These are phyloP conservation scores for Suhomyces xylopsoci DNA, from an alignment of 805 yeast species.

Conservation along the genomic window DNA sequence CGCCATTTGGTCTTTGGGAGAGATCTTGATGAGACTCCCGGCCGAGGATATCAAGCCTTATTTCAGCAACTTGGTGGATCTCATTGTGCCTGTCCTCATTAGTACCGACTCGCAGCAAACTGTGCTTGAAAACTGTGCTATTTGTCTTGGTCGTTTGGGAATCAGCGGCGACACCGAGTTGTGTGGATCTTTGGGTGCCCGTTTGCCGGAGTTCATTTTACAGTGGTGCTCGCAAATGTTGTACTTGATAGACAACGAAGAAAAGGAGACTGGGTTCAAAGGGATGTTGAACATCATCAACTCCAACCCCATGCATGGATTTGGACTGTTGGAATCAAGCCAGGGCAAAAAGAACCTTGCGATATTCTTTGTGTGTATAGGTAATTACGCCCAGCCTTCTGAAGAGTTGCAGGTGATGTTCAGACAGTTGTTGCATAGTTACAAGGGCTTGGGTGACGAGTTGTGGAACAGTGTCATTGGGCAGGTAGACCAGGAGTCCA, in stretches of 20 bases:
- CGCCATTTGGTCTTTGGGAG: conserved; percentile 93
- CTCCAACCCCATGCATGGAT: conserved; percentile 59
- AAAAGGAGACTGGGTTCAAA: conserved; percentile 80
- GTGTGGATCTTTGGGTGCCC: conserved; percentile 47
- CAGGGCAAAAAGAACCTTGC: conserved; percentile 48
- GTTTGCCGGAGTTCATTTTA: conserved; percentile 53
- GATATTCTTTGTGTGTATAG: conserved; percentile 58
- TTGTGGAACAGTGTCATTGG: conserved; percentile 29
- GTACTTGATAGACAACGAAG: conserved; percentile 73
- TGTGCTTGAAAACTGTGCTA: conserved; percentile 82
- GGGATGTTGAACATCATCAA: conserved; percentile 76
- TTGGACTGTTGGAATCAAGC: conserved; percentile 45
- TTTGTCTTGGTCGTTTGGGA: conserved; percentile 86
- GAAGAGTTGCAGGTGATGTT: conserved; percentile 44
- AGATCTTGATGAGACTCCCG: conserved; percentile 62
- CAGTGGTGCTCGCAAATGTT: conserved; percentile 72
- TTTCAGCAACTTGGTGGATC: conserved; percentile 49
- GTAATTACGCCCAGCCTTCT: conserved; percentile 50
- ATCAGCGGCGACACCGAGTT: conserved; percentile 49
- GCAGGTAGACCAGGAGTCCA: conserved; percentile 30
- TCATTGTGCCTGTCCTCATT: conserved; percentile 59
- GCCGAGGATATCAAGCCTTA: conserved; percentile 49
- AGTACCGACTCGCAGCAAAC: conserved; percentile 54
- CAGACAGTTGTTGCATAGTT: conserved; percentile 43
- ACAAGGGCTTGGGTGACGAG: conserved; percentile 47